Conservation (phyloP, 73 alveolate genomes). For the Paramecium sonneborni region DNA sequence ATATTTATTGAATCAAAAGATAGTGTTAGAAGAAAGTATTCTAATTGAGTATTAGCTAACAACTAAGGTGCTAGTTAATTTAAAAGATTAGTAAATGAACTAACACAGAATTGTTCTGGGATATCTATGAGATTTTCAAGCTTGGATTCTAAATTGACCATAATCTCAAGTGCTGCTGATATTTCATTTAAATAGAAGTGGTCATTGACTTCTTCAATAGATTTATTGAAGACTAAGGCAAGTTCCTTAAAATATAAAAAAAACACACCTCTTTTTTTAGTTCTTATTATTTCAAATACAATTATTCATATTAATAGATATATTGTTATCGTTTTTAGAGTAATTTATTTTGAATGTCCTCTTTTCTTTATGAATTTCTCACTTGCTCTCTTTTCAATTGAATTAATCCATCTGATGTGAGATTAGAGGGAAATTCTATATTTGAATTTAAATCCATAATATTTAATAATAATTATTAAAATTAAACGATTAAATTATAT, state of each 20-base stretch:
- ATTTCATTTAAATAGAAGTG: neutral
- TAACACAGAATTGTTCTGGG: neutral
- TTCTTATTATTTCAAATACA: neutral
- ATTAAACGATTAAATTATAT: neutral
- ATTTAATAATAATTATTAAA: neutral
- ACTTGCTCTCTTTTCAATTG: neutral
- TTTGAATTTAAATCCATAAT: constrained; percentile 10
- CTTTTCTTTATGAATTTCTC: neutral
- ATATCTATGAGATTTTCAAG: neutral
- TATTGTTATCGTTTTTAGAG: neutral
- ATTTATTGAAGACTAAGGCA: neutral
- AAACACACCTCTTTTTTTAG: constrained; percentile 20
- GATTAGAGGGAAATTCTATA: neutral
- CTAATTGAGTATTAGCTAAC: neutral
- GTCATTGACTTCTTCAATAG: neutral
- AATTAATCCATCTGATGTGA: neutral
- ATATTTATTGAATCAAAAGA: neutral
- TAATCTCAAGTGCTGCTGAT: neutral
- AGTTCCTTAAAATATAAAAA: neutral
- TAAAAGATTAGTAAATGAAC: neutral
- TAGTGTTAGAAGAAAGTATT: neutral
- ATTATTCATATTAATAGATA: neutral
- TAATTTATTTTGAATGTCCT: neutral
- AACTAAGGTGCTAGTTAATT: neutral
- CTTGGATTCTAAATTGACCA: neutral